Evolutionary conservation across 257 asterid species (phyloP).

Genomic region (Ajuga chamaepitys): DNA sequence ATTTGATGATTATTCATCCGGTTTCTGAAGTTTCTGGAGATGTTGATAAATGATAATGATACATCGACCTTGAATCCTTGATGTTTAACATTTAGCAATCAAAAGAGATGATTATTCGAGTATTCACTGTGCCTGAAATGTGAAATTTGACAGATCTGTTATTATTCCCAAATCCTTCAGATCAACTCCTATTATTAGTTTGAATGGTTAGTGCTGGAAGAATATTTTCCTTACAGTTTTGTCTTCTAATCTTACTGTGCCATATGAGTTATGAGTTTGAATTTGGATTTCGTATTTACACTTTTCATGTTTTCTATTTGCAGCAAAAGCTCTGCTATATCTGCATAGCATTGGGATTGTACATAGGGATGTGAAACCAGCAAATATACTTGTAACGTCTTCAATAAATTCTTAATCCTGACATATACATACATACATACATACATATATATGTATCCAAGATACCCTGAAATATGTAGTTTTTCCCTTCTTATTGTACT

Average conservation of each 20-base stretch:
- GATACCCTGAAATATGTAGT: neutral
- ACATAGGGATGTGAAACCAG: constrained; percentile 97
- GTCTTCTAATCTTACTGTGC: neutral
- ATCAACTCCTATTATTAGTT: neutral
- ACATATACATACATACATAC: no score
- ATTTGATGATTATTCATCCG: neutral
- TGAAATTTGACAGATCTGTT: neutral
- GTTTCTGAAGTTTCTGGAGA: neutral
- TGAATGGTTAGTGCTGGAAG: neutral
- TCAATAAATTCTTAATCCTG: constrained; percentile 13
- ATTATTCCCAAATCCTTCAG: neutral
- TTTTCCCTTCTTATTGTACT: neutral
- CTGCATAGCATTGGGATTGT: constrained; percentile 90
- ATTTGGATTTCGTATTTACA: constrained; percentile 16
- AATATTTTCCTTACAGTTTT: neutral
- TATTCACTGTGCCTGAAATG: neutral
- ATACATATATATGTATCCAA: constrained; percentile 8
- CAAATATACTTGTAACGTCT: constrained; percentile 89
- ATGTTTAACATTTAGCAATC: neutral
- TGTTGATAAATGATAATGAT: no score
- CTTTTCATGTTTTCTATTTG: constrained; percentile 30
- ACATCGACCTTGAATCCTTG: no score
- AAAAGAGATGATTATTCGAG: neutral
- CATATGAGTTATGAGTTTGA: neutral
- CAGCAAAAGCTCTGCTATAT: constrained; percentile 84